Base-by-base conservation (phyloP, 345 rosid species). In the Eucalyptus sp. region DNA sequence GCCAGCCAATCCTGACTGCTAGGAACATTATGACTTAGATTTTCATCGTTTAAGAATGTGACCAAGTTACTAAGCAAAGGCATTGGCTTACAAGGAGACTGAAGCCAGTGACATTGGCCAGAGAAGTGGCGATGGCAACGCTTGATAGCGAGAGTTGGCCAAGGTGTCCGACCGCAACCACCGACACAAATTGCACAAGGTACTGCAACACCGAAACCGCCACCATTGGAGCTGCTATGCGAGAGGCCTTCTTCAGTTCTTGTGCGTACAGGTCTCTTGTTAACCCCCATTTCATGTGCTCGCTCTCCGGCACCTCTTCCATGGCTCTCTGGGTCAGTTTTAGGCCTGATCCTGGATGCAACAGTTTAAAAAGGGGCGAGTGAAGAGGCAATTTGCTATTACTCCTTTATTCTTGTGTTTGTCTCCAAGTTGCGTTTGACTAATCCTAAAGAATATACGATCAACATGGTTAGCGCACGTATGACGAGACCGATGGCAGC, bases 81-180 rank as follows among this genome's bases (percentile, higher is more conserved):
- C 48, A 20, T 71, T 76, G 37, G 43, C 90, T 83, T 91, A 91
- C 91, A 17, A 90, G 88, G 44, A 91, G 89, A 87, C 92, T 90
- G 56, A 91, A 91, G 64, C 91, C 92, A 22, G 91, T 88, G n/a
- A 91, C 91, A 66, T 90, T 88, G 56, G 91, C 79, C 87, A 91
- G 87, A 58, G 92, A 88, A 52, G 90, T 89, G 52, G 90, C 92
- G 10, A 91, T 90, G 87, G 91, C 92, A 3, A 76, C 89, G 5
- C 91, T 90, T 7, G 92, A 90, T 7, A 91, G 90, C 3, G 90
- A 50, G 85, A 91, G 91, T 58, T 91, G 89, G 48, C 92, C 89
- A 37, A 88, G 79, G 62, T 87, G 92, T 37, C 91, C 90, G 2
- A 91, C 91, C 86, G 76, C 76, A 10, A 90, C 62, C 83, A 90